These are phyloP conservation scores for Jaminaea rosea DNA, from an alignment of 1,284 basidiomycete species.

Conservation along the genomic window DNA sequence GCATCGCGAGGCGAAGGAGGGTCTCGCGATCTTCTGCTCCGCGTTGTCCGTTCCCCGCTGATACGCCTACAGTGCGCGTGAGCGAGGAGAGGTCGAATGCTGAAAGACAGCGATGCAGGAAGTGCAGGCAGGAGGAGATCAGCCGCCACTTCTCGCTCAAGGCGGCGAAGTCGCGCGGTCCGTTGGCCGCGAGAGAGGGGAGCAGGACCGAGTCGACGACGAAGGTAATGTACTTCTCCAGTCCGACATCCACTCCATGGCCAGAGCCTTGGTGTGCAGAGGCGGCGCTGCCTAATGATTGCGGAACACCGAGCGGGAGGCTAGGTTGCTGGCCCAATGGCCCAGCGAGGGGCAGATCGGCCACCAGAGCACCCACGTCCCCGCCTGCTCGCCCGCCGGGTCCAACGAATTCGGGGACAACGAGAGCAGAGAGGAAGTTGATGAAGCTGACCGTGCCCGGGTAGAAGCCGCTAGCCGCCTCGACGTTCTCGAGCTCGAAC, in stretches of 20 bases:
- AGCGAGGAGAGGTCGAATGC: slow-evolving; percentile 62
- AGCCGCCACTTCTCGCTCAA: slow-evolving; percentile 76
- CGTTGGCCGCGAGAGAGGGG: slow-evolving; percentile 38
- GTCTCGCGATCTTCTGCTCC: slow-evolving; percentile 32
- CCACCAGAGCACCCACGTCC: slow-evolving; percentile 12
- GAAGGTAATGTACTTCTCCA: slow-evolving; percentile 72
- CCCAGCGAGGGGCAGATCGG: background rate
- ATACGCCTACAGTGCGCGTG: slow-evolving; percentile 5
- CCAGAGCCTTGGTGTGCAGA: background rate
- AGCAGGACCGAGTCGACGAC: slow-evolving; percentile 79
- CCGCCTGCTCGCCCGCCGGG: background rate
- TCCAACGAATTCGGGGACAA: slow-evolving; percentile 2
- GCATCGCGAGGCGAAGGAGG: slow-evolving; percentile 52
- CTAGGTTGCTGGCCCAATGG: background rate
- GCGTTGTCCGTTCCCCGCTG: slow-evolving; percentile 8
- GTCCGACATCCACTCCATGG: background rate
- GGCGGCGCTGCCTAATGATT: no score
- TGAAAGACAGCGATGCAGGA: slow-evolving; percentile 71
- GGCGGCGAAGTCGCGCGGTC: slow-evolving; percentile 61
- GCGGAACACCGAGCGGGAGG: background rate
- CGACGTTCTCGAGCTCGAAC: slow-evolving; percentile 71
- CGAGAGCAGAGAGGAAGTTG: slow-evolving; percentile 66
- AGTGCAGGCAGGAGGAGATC: slow-evolving; percentile 72
- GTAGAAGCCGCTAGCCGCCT: slow-evolving; percentile 67
- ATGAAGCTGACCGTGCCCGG: slow-evolving; percentile 82